Evolutionary conservation across 345 rosid genomes (phyloP).

Genomic region (Eucalyptus coolabah): DNA sequence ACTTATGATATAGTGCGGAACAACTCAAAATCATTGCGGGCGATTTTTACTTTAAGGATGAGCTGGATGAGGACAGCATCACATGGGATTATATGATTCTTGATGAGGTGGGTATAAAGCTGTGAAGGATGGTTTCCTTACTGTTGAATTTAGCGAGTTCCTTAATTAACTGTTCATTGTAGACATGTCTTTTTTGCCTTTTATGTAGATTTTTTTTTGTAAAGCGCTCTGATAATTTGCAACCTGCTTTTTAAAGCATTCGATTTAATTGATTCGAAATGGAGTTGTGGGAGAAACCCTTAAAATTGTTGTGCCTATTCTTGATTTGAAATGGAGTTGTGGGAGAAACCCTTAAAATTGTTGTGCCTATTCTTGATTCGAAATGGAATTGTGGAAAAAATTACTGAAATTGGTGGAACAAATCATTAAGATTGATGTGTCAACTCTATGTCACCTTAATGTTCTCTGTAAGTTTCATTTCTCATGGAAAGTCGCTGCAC

Average conservation of each 20-base stretch:
- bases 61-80: constrained; percentile 39
- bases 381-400: background rate
- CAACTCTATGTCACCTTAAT: background rate
- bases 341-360: background rate
- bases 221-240: background rate
- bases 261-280: background rate
- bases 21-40: constrained; percentile 74
- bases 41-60: constrained; percentile 21
- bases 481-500: background rate
- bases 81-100: constrained; percentile 96
- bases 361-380: background rate
- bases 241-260: background rate
- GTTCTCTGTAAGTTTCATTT: background rate
- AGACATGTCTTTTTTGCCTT: background rate
- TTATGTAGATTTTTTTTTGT: background rate
- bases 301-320: background rate
- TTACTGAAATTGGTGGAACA: background rate
- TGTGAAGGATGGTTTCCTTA: background rate
- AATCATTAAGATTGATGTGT: background rate
- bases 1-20: constrained; percentile 92
- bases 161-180: background rate
- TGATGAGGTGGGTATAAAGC: constrained; percentile 55
- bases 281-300: background rate
- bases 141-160: background rate
- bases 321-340: background rate